Evolutionary conservation across 306 rosid genomes (phyloP).

Genomic region (Canavalia ensiformis): DNA sequence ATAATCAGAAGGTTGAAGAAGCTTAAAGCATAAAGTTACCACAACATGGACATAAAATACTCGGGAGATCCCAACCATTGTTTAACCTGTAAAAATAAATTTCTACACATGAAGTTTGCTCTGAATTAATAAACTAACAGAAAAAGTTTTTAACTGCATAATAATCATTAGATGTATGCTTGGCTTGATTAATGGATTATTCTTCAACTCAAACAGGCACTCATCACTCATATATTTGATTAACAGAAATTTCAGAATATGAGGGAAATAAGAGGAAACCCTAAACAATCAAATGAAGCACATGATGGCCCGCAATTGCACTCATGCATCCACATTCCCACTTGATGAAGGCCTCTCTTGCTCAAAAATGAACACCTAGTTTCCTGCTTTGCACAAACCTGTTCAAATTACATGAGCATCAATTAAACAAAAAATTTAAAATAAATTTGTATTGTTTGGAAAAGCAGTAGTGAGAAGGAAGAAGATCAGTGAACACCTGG

Average conservation of each 20-base stretch:
- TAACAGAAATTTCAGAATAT: slow-evolving; percentile 14
- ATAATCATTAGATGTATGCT: background rate
- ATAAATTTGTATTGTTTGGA: background rate
- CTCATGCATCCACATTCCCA: slow-evolving; percentile 86
- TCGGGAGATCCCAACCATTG: slow-evolving; percentile 74
- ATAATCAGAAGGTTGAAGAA: slow-evolving; percentile 24
- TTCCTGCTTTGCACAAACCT: slow-evolving; percentile 77
- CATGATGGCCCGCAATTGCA: slow-evolving; percentile 70
- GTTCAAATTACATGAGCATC: slow-evolving; percentile 41
- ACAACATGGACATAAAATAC: slow-evolving; percentile 69
- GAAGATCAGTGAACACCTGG: slow-evolving; percentile 58
- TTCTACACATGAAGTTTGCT: slow-evolving; percentile 21
- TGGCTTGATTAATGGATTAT: slow-evolving; percentile 11
- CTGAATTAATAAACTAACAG: slow-evolving; percentile 21
- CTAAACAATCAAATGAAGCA: slow-evolving; percentile 61
- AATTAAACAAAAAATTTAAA: background rate
- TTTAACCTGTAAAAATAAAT: slow-evolving; percentile 59
- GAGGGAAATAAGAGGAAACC: slow-evolving; percentile 56
- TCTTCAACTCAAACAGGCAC: slow-evolving; percentile 29
- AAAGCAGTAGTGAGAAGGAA: background rate
- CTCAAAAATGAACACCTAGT: slow-evolving; percentile 81
- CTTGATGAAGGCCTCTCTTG: slow-evolving; percentile 72
- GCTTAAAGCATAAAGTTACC: slow-evolving; percentile 63
- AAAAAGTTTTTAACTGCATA: background rate
- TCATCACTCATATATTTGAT: background rate